Percentiles rank a stretch among this genome's conserved stretches.
Conservation (phyloP, 305 asterid species). For the Plantago lanceolata region DNA sequence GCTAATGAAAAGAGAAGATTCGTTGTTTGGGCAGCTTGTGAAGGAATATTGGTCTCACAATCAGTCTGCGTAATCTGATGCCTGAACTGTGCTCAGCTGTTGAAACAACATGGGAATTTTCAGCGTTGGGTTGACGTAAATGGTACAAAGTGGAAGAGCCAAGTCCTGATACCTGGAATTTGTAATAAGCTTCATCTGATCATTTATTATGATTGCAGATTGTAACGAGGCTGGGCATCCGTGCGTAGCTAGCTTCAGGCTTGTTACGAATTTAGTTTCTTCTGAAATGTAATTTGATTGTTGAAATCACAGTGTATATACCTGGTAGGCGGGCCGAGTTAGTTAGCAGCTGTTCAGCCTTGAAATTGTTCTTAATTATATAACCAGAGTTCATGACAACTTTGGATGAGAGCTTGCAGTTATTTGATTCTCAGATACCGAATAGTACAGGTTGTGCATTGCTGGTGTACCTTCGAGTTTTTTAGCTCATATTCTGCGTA, state of each 20-base stretch:
- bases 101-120: not conserved
- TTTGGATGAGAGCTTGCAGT: too few species aligned
- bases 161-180: not conserved
- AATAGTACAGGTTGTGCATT: too few species aligned
- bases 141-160: slow-evolving; percentile 1
- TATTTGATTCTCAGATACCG: too few species aligned
- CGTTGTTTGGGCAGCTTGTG: slow-evolving; percentile 74
- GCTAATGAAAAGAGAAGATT: slow-evolving; percentile 66
- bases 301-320: too few species aligned
- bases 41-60: slow-evolving; percentile 84
- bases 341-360: not conserved
- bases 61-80: slow-evolving; percentile 41
- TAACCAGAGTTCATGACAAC: too few species aligned
- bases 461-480: too few species aligned
- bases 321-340: too few species aligned
- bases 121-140: too few species aligned
- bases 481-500: too few species aligned
- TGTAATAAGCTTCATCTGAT: too few species aligned
- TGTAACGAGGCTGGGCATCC: slow-evolving; percentile 14
- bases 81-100: not conserved
- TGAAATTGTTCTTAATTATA: not conserved
- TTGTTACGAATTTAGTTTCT: not conserved
- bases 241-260: slow-evolving; percentile 8
- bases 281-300: too few species aligned
- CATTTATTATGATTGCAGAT: too few species aligned